These are phyloP conservation scores for Rhodomyrtus psidioides DNA, from an alignment of 441 rosid genomes.

Conservation along the genomic window DNA sequence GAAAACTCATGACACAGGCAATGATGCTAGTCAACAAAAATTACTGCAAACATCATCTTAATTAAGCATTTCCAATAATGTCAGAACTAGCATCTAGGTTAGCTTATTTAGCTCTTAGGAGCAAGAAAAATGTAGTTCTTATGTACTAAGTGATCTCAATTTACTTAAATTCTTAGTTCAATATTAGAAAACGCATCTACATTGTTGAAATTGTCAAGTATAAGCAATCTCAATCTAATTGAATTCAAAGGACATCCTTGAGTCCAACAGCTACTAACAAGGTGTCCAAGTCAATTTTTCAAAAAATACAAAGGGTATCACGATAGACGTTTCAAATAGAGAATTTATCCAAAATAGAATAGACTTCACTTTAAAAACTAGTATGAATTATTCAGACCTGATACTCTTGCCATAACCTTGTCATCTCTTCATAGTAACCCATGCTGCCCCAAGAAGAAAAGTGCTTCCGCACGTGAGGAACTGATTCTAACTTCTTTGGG, in stretches of 20 bases:
- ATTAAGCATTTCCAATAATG: neutral
- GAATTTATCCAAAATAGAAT: neutral
- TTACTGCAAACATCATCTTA: neutral
- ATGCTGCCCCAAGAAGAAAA: conserved; percentile 77
- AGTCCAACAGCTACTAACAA: neutral
- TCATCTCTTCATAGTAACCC: conserved; percentile 81
- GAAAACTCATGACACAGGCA: neutral
- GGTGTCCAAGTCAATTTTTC: neutral
- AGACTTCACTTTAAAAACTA: neutral
- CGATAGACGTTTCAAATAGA: neutral
- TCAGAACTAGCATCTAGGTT: neutral
- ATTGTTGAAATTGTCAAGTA: neutral
- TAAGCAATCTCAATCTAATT: neutral
- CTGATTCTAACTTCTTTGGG: conserved; percentile 58
- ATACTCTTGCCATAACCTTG: conserved; percentile 59
- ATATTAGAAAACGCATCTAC: neutral
- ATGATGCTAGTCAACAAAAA: neutral
- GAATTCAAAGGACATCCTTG: neutral
- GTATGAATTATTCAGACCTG: conserved; percentile 31
- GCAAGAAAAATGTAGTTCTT: neutral
- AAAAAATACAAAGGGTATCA: neutral
- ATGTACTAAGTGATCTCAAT: neutral
- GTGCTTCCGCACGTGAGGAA: conserved; percentile 87
- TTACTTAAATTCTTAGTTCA: neutral
- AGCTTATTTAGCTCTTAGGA: neutral